Conservation (phyloP, 768 basidiomycete genomes). For the Panaeolus cyanescens region DNA sequence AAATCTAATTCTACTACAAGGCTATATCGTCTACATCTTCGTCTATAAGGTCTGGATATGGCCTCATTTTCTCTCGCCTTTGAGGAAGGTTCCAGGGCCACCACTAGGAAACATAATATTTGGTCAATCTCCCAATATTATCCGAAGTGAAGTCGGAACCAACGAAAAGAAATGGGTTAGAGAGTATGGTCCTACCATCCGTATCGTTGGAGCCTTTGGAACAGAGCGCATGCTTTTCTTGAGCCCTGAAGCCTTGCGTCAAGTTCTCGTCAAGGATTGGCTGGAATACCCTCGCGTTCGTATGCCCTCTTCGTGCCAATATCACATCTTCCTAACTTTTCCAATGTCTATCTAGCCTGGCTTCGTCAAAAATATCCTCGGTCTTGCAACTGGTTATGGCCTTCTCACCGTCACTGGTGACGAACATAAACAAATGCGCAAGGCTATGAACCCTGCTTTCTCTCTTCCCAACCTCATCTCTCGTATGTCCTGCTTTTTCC, state of each 20-base stretch:
- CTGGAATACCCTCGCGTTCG: slow-evolving; percentile 41
- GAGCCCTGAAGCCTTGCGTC: slow-evolving; percentile 40
- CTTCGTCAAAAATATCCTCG: slow-evolving; percentile 43
- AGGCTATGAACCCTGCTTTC: slow-evolving; percentile 54
- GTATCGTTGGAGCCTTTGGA: slow-evolving; percentile 43
- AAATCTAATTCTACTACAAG: neutral
- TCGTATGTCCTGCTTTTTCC: neutral
- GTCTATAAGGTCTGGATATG: slow-evolving; percentile 29
- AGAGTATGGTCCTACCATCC: slow-evolving; percentile 38
- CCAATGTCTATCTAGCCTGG: slow-evolving; percentile 30
- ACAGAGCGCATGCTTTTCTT: slow-evolving; percentile 42
- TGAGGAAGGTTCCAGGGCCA: slow-evolving; percentile 28
- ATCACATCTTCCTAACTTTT: neutral
- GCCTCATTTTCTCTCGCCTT: slow-evolving; percentile 29
- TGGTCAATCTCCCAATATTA: slow-evolving; percentile 41
- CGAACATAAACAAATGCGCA: slow-evolving; percentile 51
- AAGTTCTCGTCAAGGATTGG: slow-evolving; percentile 40
- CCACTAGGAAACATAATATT: slow-evolving; percentile 26
- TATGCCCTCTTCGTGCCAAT: neutral
- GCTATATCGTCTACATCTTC: slow-evolving; percentile 12
- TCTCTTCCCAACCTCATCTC: slow-evolving; percentile 37
- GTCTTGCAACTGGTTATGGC: slow-evolving; percentile 45
- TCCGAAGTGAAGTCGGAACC: slow-evolving; percentile 39
- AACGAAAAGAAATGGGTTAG: slow-evolving; percentile 44
- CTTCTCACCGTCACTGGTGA: slow-evolving; percentile 50